phyloP scores from a whole-genome alignment of 1,284 basidiomycete species.

The Microbotryum silenes-acaulis region DNA sequence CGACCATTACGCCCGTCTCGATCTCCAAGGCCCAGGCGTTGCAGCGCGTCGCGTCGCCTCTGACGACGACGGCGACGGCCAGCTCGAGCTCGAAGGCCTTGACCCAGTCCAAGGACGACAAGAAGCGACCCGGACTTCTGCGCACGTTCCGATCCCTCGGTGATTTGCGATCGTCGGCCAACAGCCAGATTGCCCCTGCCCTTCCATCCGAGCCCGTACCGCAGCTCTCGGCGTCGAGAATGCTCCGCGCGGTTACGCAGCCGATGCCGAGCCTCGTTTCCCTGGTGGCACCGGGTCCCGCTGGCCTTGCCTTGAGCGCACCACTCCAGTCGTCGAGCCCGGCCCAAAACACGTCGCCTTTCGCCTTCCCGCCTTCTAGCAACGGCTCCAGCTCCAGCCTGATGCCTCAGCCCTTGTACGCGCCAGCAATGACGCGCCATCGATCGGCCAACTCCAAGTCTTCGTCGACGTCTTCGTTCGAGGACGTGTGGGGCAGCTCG shows the following conservation, averaged over 20 bases:
- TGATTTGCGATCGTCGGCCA: constrained; percentile 23
- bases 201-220: not conserved
- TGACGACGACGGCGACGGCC: not conserved
- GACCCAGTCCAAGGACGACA: constrained; percentile 10
- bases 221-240: constrained; percentile 7
- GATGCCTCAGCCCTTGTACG: not conserved
- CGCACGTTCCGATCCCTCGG: constrained; percentile 32
- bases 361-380: not conserved
- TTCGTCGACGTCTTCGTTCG: constrained; percentile 13
- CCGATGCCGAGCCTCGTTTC: constrained; percentile 5
- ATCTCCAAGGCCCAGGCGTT: not conserved
- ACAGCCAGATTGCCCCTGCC: constrained; percentile 1
- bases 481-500: constrained; percentile 19
- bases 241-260: constrained; percentile 24
- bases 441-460: constrained; percentile 9
- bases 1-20: not conserved
- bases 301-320: no score
- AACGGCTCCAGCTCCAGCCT: not conserved
- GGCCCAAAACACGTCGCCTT: not conserved
- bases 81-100: not conserved
- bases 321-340: no score
- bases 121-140: constrained; percentile 5
- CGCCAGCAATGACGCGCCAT: constrained; percentile 6
- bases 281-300: not conserved
- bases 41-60: not conserved